A percentile compares a stretch with the other conserved stretches of the same genome.
Evolutionary conservation across 495 filamentous ascomycete genomes (phyloP).

Genomic region (Penicillium manginii): DNA sequence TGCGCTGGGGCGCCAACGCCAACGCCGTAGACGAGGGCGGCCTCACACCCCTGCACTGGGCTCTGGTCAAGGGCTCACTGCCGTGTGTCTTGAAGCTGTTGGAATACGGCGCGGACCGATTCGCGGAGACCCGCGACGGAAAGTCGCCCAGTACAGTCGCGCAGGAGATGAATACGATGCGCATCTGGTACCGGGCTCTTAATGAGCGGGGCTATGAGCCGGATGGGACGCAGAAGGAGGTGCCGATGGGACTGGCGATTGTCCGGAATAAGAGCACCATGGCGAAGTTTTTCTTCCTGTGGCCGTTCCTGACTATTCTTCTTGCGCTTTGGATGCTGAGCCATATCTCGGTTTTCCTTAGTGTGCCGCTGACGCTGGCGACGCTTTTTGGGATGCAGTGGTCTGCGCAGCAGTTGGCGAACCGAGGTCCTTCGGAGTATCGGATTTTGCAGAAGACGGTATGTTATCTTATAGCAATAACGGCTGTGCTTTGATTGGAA

Average conservation of each 20-base stretch:
- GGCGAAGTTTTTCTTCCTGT: constrained; percentile 87
- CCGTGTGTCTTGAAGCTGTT: constrained; percentile 87
- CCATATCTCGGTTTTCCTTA: constrained; percentile 71
- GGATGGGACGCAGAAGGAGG: constrained; percentile 68
- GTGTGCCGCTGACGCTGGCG: constrained; percentile 69
- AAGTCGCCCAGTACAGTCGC: constrained; percentile 86
- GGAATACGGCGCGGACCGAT: constrained; percentile 92
- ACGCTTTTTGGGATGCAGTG: constrained; percentile 76
- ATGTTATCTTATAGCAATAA: constrained; percentile 30
- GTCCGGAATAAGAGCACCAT: constrained; percentile 78
- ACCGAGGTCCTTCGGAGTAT: constrained; percentile 83
- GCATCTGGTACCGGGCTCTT: constrained; percentile 82
- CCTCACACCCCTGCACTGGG: constrained; percentile 95
- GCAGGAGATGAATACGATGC: constrained; percentile 82
- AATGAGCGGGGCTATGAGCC: constrained; percentile 82
- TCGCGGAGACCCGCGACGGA: constrained; percentile 80
- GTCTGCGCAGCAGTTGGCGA: constrained; percentile 73
- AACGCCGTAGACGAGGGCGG: constrained; percentile 88
- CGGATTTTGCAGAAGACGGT: constrained; percentile 86
- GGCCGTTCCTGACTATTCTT: constrained; percentile 79
- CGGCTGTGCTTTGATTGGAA: too few relatives aligned
- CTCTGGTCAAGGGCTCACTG: constrained; percentile 85
- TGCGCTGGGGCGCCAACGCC: constrained; percentile 94
- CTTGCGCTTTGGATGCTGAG: constrained; percentile 71
- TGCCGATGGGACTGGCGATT: constrained; percentile 54